phyloP scores from a whole-genome alignment of 2,329 filamentous ascomycete genomes.

The Ceratocystis colombiana region DNA sequence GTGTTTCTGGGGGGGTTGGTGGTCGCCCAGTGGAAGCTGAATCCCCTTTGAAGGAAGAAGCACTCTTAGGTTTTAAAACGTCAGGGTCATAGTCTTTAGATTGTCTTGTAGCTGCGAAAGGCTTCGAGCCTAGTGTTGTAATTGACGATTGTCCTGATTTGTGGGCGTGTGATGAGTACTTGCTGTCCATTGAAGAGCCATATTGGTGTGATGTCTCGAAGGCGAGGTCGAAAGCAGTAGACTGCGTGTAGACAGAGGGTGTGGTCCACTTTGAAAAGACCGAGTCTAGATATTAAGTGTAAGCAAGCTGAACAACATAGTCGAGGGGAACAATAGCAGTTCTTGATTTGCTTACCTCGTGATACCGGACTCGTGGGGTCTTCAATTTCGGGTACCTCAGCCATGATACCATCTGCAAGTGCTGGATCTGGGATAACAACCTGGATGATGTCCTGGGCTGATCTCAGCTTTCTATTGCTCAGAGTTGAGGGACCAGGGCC shows the following conservation, averaged over 20 bases:
- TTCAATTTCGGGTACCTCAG: constrained; percentile 11
- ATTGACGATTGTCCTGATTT: constrained; percentile 37
- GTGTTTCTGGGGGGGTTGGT: constrained; percentile 22
- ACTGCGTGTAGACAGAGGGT: constrained; percentile 20
- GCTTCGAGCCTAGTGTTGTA: constrained; percentile 36
- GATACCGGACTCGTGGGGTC: constrained; percentile 18
- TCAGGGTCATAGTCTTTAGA: not conserved
- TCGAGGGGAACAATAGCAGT: not conserved
- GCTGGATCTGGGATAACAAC: constrained; percentile 4
- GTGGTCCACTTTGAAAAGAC: constrained; percentile 22
- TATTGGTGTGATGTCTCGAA: constrained; percentile 10
- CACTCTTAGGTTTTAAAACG: constrained; percentile 13
- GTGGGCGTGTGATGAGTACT: constrained; percentile 34
- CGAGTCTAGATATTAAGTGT: constrained; percentile 18
- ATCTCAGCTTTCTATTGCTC: constrained; percentile 9
- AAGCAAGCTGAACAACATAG: constrained; percentile 3
- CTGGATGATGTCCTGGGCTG: not conserved
- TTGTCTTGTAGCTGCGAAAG: constrained; percentile 32
- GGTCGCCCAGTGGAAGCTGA: constrained; percentile 11
- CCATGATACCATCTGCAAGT: constrained; percentile 2
- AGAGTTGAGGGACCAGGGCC: constrained; percentile 18
- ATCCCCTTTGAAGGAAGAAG: not conserved
- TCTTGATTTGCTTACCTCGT: not conserved
- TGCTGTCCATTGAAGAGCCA: constrained; percentile 27
- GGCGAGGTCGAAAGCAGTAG: constrained; percentile 18